Conservation (phyloP, 2,329 filamentous ascomycete species). For the Dactylonectria macrodidyma region DNA sequence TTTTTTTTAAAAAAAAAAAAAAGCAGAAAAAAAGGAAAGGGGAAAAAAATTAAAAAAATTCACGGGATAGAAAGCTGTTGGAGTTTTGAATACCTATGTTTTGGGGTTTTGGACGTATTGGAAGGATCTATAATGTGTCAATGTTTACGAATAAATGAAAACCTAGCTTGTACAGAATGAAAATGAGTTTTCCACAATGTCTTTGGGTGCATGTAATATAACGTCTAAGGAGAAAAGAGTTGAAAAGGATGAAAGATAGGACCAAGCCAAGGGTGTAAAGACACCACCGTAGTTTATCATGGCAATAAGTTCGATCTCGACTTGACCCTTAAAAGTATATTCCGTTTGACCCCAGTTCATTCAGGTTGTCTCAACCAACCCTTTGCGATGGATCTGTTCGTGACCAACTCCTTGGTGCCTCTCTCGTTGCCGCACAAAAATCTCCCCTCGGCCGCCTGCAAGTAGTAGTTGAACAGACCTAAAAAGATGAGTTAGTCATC, state of each 20-base stretch:
- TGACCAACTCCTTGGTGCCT: neutral
- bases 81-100: slow-evolving; percentile 25
- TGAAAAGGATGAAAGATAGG: no score
- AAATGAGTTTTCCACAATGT: neutral
- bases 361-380: neutral
- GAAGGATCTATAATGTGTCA: neutral
- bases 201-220: no score
- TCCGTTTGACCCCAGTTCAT: neutral
- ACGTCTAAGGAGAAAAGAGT: no score
- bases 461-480: neutral
- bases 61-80: slow-evolving; percentile 6
- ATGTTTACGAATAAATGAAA: neutral
- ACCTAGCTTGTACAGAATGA: neutral
- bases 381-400: neutral
- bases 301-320: neutral
- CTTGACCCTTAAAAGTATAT: neutral
- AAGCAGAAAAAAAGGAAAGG: no score
- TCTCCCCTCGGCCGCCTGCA: neutral
- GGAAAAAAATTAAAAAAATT: neutral
- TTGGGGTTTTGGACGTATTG: neutral
- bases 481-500: neutral
- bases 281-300: neutral
- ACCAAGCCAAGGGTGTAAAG: no score
- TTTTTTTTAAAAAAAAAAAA: no score
- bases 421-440: neutral